Evolutionary conservation across 805 yeast genomes (phyloP).

Genomic region (Kuraishia floccosa): DNA sequence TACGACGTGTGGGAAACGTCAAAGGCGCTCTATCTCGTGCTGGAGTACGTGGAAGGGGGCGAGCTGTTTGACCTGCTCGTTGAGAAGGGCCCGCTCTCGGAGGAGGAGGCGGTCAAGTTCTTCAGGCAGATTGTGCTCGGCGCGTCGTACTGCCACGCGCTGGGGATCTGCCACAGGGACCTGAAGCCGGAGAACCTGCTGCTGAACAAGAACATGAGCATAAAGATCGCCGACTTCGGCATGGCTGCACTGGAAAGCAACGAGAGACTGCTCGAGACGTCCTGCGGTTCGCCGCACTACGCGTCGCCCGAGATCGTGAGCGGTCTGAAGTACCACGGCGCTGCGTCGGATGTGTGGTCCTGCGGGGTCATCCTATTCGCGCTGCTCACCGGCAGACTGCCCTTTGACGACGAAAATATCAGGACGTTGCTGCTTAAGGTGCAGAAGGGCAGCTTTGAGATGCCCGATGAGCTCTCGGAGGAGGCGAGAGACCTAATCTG

Average conservation of each 20-base stretch:
- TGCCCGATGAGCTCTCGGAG: constrained; percentile 50
- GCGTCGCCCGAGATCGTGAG: constrained; percentile 83
- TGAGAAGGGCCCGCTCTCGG: constrained; percentile 58
- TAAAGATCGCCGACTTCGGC: constrained; percentile 79
- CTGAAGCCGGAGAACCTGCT: constrained; percentile 73
- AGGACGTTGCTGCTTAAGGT: constrained; percentile 62
- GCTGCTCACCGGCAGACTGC: constrained; percentile 66
- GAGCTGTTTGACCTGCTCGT: constrained; percentile 71
- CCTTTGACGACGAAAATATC: constrained; percentile 76
- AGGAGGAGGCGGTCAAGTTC: constrained; percentile 63
- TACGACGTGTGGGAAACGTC: constrained; percentile 98
- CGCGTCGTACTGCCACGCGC: constrained; percentile 70
- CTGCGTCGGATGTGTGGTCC: constrained; percentile 83
- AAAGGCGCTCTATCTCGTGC: constrained; percentile 69
- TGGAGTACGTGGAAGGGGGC: constrained; percentile 85
- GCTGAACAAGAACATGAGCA: constrained; percentile 51
- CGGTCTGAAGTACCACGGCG: constrained; percentile 71
- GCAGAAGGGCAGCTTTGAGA: constrained; percentile 62
- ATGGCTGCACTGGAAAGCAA: constrained; percentile 80
- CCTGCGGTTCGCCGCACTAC: constrained; percentile 84
- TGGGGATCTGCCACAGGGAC: constrained; percentile 76
- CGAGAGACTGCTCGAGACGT: constrained; percentile 61
- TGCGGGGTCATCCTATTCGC: constrained; percentile 81
- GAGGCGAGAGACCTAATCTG: constrained; percentile 63
- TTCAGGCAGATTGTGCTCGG: constrained; percentile 72